Conservation (phyloP, 805 yeast genomes). For the Candida andamanensis region DNA sequence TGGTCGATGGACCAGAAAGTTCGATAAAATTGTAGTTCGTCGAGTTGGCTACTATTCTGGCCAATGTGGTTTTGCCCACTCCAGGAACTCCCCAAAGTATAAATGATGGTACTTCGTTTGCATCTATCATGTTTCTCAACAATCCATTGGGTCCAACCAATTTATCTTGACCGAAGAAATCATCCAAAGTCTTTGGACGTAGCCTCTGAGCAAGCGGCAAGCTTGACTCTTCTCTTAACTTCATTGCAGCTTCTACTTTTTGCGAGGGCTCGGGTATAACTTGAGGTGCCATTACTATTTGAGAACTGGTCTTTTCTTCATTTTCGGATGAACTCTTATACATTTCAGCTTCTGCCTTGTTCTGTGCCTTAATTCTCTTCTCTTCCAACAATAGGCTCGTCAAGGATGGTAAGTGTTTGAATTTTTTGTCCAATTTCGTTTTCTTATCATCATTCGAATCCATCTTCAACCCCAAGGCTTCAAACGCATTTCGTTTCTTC, state of each 20-base stretch:
- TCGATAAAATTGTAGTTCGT: constrained; percentile 32
- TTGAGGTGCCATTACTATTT: constrained; percentile 4
- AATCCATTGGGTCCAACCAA: constrained; percentile 34
- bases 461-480: constrained; percentile 29
- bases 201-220: constrained; percentile 38
- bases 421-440: constrained; percentile 8
- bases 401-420: constrained; percentile 25
- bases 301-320: not conserved
- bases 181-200: constrained; percentile 33
- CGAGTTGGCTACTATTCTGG: constrained; percentile 32
- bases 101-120: constrained; percentile 35
- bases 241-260: constrained; percentile 8
- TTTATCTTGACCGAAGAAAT: constrained; percentile 39
- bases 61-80: constrained; percentile 40
- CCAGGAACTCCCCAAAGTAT: constrained; percentile 44
- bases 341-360: constrained; percentile 7
- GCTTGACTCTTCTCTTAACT: constrained; percentile 16
- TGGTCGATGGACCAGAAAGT: constrained; percentile 36
- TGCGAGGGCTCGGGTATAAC: constrained; percentile 6
- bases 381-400: constrained; percentile 34
- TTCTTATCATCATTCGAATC: constrained; percentile 20
- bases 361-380: constrained; percentile 17
- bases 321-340: not conserved
- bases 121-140: constrained; percentile 27
- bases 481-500: constrained; percentile 22